Conservation (phyloP, 768 basidiomycete species). For the Kwoniella botswanensis region DNA sequence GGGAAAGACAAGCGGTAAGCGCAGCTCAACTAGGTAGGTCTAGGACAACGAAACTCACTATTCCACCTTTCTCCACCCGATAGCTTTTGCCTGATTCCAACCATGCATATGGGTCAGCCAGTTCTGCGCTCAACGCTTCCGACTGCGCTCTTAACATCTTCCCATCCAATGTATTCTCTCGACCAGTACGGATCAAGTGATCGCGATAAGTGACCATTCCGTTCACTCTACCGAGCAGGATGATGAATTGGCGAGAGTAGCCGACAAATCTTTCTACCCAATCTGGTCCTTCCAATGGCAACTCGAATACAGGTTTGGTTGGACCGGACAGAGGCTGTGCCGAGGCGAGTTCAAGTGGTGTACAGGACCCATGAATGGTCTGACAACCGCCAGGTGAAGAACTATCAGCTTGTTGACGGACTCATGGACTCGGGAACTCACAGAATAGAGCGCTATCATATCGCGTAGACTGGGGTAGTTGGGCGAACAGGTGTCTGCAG, state of each 20-base stretch:
- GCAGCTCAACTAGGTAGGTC: no score
- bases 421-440: constrained; percentile 5
- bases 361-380: constrained; percentile 16
- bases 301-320: neutral
- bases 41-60: neutral
- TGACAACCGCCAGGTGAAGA: neutral
- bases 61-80: constrained; percentile 11
- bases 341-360: constrained; percentile 3
- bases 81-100: constrained; percentile 12
- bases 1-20: neutral
- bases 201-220: constrained; percentile 11
- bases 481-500: neutral
- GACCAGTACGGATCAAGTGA: neutral
- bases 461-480: constrained; percentile 22
- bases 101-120: neutral
- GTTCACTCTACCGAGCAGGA: constrained; percentile 16
- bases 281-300: neutral
- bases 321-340: neutral
- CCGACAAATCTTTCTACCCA: constrained; percentile 32
- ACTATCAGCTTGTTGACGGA: no score
- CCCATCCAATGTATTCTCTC: neutral
- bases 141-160: neutral
- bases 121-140: neutral
- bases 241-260: constrained; percentile 15
- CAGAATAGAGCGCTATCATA: constrained; percentile 25